Evolutionary conservation across 2,329 filamentous ascomycete genomes (phyloP).

Genomic region (Coniella lustricola): DNA sequence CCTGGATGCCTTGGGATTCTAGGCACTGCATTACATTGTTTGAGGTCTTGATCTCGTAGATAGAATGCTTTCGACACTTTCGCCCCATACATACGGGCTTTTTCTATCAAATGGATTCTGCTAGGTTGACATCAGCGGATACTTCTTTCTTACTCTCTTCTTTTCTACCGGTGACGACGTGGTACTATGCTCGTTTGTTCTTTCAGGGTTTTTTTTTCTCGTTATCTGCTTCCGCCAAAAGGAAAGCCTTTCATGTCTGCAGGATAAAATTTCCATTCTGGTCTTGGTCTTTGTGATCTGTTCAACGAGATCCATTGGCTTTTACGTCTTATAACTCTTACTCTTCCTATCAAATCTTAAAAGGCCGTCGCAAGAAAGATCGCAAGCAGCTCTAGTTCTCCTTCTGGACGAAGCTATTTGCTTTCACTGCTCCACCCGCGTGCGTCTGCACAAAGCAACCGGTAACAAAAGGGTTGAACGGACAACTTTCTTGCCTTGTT

Average conservation of each 20-base stretch:
- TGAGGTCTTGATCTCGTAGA: background rate
- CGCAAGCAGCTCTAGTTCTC: background rate
- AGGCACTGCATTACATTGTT: conserved; percentile 6
- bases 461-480: no score
- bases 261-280: background rate
- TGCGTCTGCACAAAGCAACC: no score
- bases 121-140: background rate
- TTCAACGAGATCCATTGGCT: background rate
- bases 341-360: background rate
- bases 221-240: conserved; percentile 2
- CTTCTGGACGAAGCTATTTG: no score
- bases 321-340: background rate
- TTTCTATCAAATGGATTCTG: background rate
- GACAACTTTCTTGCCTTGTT: no score
- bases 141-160: background rate
- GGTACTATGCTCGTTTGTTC: background rate
- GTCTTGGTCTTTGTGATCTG: conserved; percentile 1
- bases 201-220: background rate
- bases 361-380: background rate
- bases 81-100: background rate
- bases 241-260: background rate
- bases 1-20: background rate
- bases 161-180: background rate
- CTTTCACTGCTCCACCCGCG: no score
- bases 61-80: conserved; percentile 2